Evolutionary conservation across 2,329 filamentous ascomycete genomes (phyloP).

Genomic region (Colletotrichum higginsianum): DNA sequence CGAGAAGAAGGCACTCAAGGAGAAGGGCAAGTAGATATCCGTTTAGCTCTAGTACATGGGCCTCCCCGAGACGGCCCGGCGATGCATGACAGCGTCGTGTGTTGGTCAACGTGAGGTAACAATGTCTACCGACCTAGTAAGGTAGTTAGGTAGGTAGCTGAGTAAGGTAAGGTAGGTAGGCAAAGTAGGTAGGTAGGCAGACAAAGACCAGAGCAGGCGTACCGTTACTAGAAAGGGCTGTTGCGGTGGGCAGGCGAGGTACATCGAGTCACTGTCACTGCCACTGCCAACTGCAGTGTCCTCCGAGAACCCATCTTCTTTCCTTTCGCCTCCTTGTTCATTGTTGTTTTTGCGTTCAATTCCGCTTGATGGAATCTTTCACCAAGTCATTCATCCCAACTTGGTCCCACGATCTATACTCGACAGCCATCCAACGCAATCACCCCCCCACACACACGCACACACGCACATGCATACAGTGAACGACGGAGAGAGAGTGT

Average conservation of each 20-base stretch:
- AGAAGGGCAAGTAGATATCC: constrained; percentile 2
- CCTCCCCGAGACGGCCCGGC: constrained; percentile 29
- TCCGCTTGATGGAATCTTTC: background rate
- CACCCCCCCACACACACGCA: background rate
- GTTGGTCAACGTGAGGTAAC: background rate
- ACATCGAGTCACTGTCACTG: background rate
- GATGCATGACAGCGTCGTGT: constrained; percentile 30
- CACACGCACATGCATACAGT: constrained; percentile 6
- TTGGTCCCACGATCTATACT: constrained; percentile 12
- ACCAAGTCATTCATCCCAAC: constrained; percentile 40
- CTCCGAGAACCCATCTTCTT: constrained; percentile 4
- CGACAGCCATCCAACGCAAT: background rate
- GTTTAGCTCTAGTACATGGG: constrained; percentile 25
- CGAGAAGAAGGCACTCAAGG: background rate
- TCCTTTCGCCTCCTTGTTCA: background rate
- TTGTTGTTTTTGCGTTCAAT: background rate
- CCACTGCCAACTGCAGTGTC: background rate
- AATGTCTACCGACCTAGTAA: background rate
- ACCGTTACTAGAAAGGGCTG: too few relatives aligned
- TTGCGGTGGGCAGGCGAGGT: background rate
- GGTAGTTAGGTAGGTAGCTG: background rate
- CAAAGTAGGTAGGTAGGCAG: background rate
- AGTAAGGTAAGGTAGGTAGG: background rate
- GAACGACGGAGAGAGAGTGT: too few relatives aligned
- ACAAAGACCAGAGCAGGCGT: too few relatives aligned